Evolutionary conservation across 805 yeast genomes (phyloP).

Genomic region (Yamadazyma tumulicola): DNA sequence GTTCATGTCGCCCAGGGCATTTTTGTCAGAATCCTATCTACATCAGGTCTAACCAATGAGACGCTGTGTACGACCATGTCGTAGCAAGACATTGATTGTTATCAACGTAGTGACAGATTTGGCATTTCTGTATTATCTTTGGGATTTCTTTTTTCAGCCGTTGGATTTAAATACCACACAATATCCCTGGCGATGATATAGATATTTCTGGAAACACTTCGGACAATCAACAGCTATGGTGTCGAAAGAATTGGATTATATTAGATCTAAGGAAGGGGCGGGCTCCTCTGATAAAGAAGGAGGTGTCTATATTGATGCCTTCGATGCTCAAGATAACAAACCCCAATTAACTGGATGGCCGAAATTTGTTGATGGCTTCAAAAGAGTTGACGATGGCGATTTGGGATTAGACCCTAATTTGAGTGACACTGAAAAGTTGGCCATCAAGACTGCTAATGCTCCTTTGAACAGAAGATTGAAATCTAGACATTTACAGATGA

Average conservation of each 20-base stretch:
- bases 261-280: constrained; percentile 34
- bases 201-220: too few relatives aligned
- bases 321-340: constrained; percentile 16
- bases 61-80: too few relatives aligned
- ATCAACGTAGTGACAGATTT: too few relatives aligned
- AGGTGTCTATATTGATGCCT: constrained; percentile 33
- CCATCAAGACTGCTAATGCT: constrained; percentile 43
- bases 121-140: too few relatives aligned
- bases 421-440: constrained; percentile 26
- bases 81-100: too few relatives aligned
- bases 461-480: constrained; percentile 52
- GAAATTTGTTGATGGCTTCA: constrained; percentile 29
- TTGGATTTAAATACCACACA: too few relatives aligned
- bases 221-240: constrained; percentile 34
- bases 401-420: constrained; percentile 39
- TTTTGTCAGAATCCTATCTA: too few relatives aligned
- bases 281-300: constrained; percentile 33
- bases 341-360: constrained; percentile 20
- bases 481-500: constrained; percentile 66
- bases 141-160: too few relatives aligned
- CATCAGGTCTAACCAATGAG: too few relatives aligned
- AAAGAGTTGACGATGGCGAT: constrained; percentile 29
- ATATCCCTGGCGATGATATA: too few relatives aligned
- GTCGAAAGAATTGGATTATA: constrained; percentile 39
- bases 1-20: too few relatives aligned